phyloP scores from a whole-genome alignment of 805 yeast genomes.

The Debaryomyces castellii region DNA sequence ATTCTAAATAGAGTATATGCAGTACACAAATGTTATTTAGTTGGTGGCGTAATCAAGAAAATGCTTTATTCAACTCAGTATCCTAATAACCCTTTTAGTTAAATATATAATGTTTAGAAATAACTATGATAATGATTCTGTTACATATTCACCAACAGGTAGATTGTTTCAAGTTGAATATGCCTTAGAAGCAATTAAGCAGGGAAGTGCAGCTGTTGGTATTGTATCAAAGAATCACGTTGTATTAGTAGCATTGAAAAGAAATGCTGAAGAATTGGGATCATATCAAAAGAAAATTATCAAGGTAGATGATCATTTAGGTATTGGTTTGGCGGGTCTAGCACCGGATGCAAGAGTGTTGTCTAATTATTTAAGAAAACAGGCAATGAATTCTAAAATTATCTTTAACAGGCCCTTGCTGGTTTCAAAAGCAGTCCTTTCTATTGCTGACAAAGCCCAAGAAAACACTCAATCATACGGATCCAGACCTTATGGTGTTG shows the following conservation, averaged over 20 bases:
- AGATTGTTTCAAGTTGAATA: slow-evolving; percentile 86
- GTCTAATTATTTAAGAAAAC: slow-evolving; percentile 84
- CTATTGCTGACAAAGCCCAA: slow-evolving; percentile 96
- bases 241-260: slow-evolving; percentile 87
- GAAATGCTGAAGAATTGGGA: slow-evolving; percentile 96
- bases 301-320: slow-evolving; percentile 90
- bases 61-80: background rate
- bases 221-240: slow-evolving; percentile 82
- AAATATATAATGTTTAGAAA: slow-evolving; percentile 78
- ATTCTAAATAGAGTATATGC: slow-evolving; percentile 4
- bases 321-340: slow-evolving; percentile 93
- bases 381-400: slow-evolving; percentile 84
- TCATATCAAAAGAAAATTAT: slow-evolving; percentile 94
- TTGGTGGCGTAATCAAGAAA: background rate
- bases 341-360: slow-evolving; percentile 98
- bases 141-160: slow-evolving; percentile 95
- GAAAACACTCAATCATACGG: slow-evolving; percentile 95
- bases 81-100: background rate
- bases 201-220: slow-evolving; percentile 97
- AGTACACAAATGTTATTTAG: background rate
- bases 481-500: slow-evolving; percentile 97
- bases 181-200: slow-evolving; percentile 94
- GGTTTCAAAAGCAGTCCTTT: slow-evolving; percentile 75
- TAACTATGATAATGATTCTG: slow-evolving; percentile 97
- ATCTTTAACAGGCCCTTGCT: slow-evolving; percentile 84